phyloP scores from a whole-genome alignment of 2,329 filamentous ascomycete genomes.

The Stemphylium lycopersici region DNA sequence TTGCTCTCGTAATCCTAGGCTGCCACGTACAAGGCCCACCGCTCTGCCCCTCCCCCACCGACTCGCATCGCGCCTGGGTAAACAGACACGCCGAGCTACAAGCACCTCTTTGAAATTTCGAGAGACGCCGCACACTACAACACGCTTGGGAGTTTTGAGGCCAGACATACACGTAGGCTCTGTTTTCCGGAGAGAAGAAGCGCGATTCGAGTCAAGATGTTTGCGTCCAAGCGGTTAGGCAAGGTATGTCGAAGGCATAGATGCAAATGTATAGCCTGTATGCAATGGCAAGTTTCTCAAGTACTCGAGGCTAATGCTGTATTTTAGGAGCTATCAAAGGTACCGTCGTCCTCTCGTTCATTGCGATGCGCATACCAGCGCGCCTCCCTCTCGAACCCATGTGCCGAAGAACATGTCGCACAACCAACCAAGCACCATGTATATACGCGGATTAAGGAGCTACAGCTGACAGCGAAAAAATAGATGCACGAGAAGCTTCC shows the following conservation, averaged over 20 bases:
- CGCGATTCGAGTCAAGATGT: conserved; percentile 47
- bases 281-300: not conserved
- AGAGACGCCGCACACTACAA: not conserved
- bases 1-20: not conserved
- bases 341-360: conserved; percentile 8
- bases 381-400: not conserved
- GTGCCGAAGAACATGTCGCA: not conserved
- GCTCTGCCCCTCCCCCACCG: conserved; percentile 11
- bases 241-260: conserved; percentile 48
- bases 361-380: not conserved
- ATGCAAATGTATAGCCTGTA: not conserved
- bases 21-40: conserved; percentile 6
- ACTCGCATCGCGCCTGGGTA: not conserved
- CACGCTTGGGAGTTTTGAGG: not conserved
- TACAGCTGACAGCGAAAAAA: not conserved
- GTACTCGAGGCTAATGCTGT: conserved; percentile 2
- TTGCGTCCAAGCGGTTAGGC: conserved; percentile 57
- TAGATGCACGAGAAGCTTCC: conserved; percentile 65
- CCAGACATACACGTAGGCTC: not conserved
- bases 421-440: not conserved
- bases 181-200: not conserved
- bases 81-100: not conserved
- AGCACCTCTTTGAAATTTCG: not conserved
- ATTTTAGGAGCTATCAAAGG: conserved; percentile 28
- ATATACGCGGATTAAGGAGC: not conserved